A percentile compares a stretch with the other conserved stretches of the same genome.
These are phyloP conservation scores for Colletotrichum caudatum DNA, from an alignment of 2,329 filamentous ascomycete genomes.

Conservation along the genomic window DNA sequence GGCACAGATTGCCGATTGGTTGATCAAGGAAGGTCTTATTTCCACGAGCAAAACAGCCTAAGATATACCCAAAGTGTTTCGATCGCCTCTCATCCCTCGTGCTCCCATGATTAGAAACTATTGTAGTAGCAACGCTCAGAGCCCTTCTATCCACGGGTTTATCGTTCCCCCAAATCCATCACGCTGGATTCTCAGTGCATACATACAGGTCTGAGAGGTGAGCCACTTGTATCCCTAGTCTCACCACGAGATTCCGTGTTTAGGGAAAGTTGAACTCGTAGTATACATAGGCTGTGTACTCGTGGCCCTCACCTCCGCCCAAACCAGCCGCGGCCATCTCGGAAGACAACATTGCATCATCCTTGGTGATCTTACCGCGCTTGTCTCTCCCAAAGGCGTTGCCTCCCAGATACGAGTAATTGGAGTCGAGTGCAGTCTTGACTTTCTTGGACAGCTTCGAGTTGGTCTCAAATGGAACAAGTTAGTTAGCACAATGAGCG, in stretches of 20 bases:
- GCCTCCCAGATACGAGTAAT: conserved; percentile 92
- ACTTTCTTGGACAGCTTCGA: conserved; percentile 85
- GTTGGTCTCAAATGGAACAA: conserved; percentile 72
- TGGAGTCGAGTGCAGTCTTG: conserved; percentile 81
- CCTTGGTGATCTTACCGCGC: conserved; percentile 90
- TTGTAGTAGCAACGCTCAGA: conserved; percentile 9
- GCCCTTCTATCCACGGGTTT: conserved; percentile 8
- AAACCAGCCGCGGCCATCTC: conserved; percentile 86
- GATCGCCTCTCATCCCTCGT: background rate
- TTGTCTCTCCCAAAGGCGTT: conserved; percentile 96
- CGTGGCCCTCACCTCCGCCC: conserved; percentile 75
- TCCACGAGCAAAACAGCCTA: conserved; percentile 49
- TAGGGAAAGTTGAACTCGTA: conserved; percentile 88
- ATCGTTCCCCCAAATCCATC: background rate
- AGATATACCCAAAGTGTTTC: background rate
- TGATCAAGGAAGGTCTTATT: conserved; percentile 76
- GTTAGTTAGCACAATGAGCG: conserved; percentile 24
- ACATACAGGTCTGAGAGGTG: conserved; percentile 9
- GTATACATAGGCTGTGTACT: conserved; percentile 97
- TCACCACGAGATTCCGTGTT: background rate
- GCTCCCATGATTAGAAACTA: conserved; percentile 16
- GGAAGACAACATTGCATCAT: conserved; percentile 81
- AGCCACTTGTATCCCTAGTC: background rate
- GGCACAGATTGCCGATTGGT: conserved; percentile 82
- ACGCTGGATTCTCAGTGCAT: conserved; percentile 2